Percentiles rank a stretch among this genome's conserved stretches.
phyloP scores from a whole-genome alignment of 148 eudicot species.

The Vaccinium myrtillus region DNA sequence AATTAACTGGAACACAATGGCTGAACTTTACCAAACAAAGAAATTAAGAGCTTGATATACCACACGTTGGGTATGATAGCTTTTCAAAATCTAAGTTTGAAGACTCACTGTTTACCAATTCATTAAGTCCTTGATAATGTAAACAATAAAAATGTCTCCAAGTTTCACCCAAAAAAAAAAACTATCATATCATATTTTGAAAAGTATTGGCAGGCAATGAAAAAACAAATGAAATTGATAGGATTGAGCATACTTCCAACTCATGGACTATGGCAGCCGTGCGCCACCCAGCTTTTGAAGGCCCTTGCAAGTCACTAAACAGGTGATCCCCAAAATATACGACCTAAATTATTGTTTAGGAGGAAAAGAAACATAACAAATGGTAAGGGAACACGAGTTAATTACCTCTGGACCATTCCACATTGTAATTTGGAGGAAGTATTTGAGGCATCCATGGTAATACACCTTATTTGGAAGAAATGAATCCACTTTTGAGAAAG shows the following conservation, averaged over 20 bases:
- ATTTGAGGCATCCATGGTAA: constrained; percentile 96
- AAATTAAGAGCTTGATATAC: neutral
- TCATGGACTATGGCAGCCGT: constrained; percentile 86
- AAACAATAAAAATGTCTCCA: neutral
- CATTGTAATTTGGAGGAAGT: constrained; percentile 86
- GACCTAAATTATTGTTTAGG: no score
- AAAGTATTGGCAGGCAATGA: neutral
- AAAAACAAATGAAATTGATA: neutral
- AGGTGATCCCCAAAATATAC: no score
- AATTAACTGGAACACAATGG: neutral
- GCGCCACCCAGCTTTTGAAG: no score
- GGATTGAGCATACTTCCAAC: constrained; percentile 59
- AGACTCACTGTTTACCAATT: no score
- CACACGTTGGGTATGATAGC: neutral
- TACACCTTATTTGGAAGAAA: constrained; percentile 79
- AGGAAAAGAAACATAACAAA: no score
- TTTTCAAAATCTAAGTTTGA: no score
- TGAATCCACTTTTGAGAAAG: constrained; percentile 85
- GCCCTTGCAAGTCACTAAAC: no score
- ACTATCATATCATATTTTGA: neutral
- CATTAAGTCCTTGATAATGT: neutral
- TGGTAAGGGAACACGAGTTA: neutral
- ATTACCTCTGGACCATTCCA: constrained; percentile 98
- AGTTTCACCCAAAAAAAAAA: neutral
- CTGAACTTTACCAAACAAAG: neutral